Base-by-base conservation (phyloP, 768 basidiomycete genomes). In the Lactarius tabidus region DNA sequence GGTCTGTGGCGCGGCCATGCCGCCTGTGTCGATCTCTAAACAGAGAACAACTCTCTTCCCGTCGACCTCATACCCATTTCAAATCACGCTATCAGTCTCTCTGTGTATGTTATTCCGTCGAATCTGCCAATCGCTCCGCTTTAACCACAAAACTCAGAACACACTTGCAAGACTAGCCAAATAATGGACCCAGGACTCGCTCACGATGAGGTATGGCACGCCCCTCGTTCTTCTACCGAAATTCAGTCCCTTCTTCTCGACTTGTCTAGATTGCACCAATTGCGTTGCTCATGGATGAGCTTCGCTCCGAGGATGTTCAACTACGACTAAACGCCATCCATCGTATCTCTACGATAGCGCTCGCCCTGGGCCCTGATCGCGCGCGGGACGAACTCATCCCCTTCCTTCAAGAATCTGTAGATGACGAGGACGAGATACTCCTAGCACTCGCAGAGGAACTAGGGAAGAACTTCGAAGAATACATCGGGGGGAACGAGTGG, bases 361-460 rank as follows among this genome's bases (percentile, higher is more conserved):
- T 99, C 67, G 97, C 97, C 20, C 83, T 99, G 59, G 96, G 97
- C 7, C 87, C 94, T 51, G 91, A 95, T 81, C 91, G 97, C 71
- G 92, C 95, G 29, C 86, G 96, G 68, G 91, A 94, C 62, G 97
- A 99, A 75, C 85, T 99, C 70, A 85, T 99, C 67, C 93, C 95
- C 1, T 99, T 99, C 80, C 85, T 99, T 60, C 93, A 95, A 79
- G 96, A 99, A 73, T 95, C 94, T n/a, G 88, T 99, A 70, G 97
- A 99, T 76, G 97, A 99, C 73, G 97, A 99, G 77, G 97, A 99
- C 76, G 97, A 99, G 73, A 95, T 99, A 35, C 81, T 99, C 48
- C 83, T 99, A 53, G 96, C 95, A 6, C 81, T 99, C 58, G 94
- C 96, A 23, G 96, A 98, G 71, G 97, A 98, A 74, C 79, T 99